Percentiles rank a stretch among this genome's conserved stretches.
Conservation (phyloP, 2,329 filamentous ascomycete genomes). For the Arachnomyces sp. region DNA sequence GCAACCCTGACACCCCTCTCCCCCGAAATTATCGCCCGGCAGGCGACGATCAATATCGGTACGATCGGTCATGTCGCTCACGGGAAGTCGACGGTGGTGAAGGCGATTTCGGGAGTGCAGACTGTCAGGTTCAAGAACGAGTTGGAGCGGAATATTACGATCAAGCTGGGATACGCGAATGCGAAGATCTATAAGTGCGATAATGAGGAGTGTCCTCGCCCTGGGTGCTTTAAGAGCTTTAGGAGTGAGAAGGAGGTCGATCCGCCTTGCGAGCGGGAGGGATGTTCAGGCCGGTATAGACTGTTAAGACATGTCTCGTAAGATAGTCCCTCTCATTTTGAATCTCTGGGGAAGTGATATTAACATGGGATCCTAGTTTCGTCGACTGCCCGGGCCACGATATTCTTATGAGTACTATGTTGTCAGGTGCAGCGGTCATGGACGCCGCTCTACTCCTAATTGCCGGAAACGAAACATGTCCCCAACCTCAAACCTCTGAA, state of each 20-base stretch:
- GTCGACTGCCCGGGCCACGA: constrained; percentile 99
- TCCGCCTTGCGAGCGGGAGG: constrained; percentile 88
- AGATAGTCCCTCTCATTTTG: constrained; percentile 43
- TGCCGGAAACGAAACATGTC: constrained; percentile 96
- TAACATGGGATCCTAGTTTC: constrained; percentile 54
- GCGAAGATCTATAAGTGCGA: constrained; percentile 99
- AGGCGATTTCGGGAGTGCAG: constrained; percentile 97
- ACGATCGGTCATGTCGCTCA: constrained; percentile 98
- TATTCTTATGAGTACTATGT: constrained; percentile 99
- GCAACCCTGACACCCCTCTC: constrained; percentile 73
- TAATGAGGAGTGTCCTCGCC: constrained; percentile 80
- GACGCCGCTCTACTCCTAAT: constrained; percentile 94
- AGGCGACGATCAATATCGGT: constrained; percentile 98
- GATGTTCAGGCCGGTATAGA: constrained; percentile 79
- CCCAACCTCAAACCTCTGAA: constrained; percentile 96
- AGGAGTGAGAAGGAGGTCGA: constrained; percentile 99
- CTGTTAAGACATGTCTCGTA: constrained; percentile 87
- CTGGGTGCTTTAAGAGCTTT: constrained; percentile 92
- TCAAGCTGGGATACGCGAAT: constrained; percentile 99
- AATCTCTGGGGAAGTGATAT: background rate
- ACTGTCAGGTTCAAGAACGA: constrained; percentile 99
- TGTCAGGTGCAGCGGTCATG: constrained; percentile 99
- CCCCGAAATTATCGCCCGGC: constrained; percentile 92
- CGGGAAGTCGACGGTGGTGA: constrained; percentile 97
- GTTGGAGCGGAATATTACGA: constrained; percentile 97